Evolutionary conservation across 78 protist species (phyloP).

Genomic region (Dictyostelium firmibasis): DNA sequence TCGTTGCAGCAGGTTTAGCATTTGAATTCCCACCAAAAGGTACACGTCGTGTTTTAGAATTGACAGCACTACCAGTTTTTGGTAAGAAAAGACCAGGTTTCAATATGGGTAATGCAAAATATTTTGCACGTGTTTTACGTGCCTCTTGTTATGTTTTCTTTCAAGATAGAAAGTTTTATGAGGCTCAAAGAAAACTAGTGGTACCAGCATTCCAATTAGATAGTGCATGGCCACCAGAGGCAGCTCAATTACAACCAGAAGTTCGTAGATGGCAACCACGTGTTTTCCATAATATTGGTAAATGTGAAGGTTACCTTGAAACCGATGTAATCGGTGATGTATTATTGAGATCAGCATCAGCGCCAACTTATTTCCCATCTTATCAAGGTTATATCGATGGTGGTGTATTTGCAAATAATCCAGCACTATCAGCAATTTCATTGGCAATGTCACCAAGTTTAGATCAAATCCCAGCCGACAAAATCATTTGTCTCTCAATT

Average conservation of each 20-base stretch:
- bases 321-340: conserved; percentile 64
- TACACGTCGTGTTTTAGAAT: conserved; percentile 54
- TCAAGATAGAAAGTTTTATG: conserved; percentile 27
- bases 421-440: conserved; percentile 39
- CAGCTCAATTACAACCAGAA: conserved; percentile 20
- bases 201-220: conserved; percentile 67
- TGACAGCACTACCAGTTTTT: conserved; percentile 58
- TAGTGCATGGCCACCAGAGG: conserved; percentile 50
- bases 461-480: conserved; percentile 13
- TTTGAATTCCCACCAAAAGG: conserved; percentile 61
- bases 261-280: conserved; percentile 68
- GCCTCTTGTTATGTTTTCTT: conserved; percentile 70
- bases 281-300: conserved; percentile 45
- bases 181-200: conserved; percentile 38
- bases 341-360: conserved; percentile 50
- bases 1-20: conserved; percentile 66
- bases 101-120: conserved; percentile 62
- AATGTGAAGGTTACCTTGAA: background rate
- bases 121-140: conserved; percentile 12
- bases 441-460: conserved; percentile 31
- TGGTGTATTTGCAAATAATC: conserved; percentile 80
- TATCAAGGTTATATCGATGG: conserved; percentile 78
- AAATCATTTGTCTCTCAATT: conserved; percentile 52
- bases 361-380: conserved; percentile 79
- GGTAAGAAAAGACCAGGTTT: conserved; percentile 68